Base-by-base conservation (phyloP, 2,329 filamentous ascomycete species). In the Ceratocystis destructans region DNA sequence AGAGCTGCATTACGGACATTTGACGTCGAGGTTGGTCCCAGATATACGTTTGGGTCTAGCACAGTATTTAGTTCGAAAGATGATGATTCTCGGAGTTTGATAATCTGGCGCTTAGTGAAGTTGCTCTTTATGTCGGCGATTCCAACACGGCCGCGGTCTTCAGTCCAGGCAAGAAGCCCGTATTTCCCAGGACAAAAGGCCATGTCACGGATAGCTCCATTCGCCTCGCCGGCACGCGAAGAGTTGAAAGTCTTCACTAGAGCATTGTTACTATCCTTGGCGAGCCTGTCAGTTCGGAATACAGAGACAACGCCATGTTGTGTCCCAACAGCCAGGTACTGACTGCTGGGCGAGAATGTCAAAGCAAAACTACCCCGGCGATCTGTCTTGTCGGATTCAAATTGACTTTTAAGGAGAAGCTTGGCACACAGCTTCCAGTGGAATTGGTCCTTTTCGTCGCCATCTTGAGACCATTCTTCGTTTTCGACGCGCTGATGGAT, bases 81-180 rank as follows among this genome's bases (percentile, higher is more conserved):
- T 2, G 44, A 22, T 6, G 67, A 81, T 81, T 65, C 84, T 79
- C 86, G 82, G 53, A 93, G 79, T 33, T 82, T 77, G 37, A 94
- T 78, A 41, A 88, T 81, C 73, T 94, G 89, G 59, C 86, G 84
- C 64, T 83, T 80, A 61, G 81, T 78, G 69, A 90, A 85, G 25
- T 86, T 83, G 70, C 79, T 82, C 37, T 89, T 82, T 62, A 89
- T 76, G 74, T 94, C 89, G 4, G 87, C 87, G 48, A 93, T 79
- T 46, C 88, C 89, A 17, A 92, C 79, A 66, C 85, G 81, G 2
- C 87, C 88, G 69, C 89, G 87, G 71, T 96, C 89, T 75, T 99
- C 94, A 7, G 91, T 89, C 92, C 94, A 97, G 5, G 95, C 88
- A 50, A 99, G 78, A 20, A 99, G 82, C 73, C 96, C 93, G 79